phyloP scores from a whole-genome alignment of 2,329 filamentous ascomycete genomes.

The Aspergillus viridinutans region DNA sequence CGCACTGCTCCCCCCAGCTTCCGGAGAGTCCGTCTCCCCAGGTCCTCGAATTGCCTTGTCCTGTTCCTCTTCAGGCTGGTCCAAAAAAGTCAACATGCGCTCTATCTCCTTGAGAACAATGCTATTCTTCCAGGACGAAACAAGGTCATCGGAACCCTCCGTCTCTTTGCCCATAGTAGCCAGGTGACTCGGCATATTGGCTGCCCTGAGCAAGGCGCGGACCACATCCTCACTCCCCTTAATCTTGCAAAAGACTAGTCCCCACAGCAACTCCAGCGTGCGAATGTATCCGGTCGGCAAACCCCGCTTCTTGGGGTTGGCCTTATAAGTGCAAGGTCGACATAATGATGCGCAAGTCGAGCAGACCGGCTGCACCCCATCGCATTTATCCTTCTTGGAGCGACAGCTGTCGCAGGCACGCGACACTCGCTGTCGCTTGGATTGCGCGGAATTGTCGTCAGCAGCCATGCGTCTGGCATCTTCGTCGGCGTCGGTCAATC shows the following conservation, averaged over 20 bases:
- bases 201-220: conserved; percentile 49
- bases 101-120: conserved; percentile 61
- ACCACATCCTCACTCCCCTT: conserved; percentile 58
- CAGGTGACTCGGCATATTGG: conserved; percentile 36
- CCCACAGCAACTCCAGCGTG: conserved; percentile 65
- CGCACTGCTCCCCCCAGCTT: conserved; percentile 28
- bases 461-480: conserved; percentile 21
- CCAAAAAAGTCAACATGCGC: conserved; percentile 50
- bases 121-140: conserved; percentile 61
- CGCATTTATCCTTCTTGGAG: conserved; percentile 66
- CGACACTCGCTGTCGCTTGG: conserved; percentile 62
- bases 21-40: conserved; percentile 23
- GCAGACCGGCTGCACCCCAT: conserved; percentile 64
- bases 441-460: conserved; percentile 29
- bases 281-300: conserved; percentile 77
- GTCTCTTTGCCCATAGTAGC: conserved; percentile 36
- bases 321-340: conserved; percentile 66
- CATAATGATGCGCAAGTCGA: conserved; percentile 62
- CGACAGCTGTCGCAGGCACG: conserved; percentile 67
- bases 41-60: conserved; percentile 24
- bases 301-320: conserved; percentile 70
- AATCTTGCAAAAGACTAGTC: conserved; percentile 61
- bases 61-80: conserved; percentile 36
- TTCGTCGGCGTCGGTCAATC: conserved; percentile 28
- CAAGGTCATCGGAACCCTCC: conserved; percentile 53